Conservation (phyloP, 345 rosid species). For the Linum tenue region DNA sequence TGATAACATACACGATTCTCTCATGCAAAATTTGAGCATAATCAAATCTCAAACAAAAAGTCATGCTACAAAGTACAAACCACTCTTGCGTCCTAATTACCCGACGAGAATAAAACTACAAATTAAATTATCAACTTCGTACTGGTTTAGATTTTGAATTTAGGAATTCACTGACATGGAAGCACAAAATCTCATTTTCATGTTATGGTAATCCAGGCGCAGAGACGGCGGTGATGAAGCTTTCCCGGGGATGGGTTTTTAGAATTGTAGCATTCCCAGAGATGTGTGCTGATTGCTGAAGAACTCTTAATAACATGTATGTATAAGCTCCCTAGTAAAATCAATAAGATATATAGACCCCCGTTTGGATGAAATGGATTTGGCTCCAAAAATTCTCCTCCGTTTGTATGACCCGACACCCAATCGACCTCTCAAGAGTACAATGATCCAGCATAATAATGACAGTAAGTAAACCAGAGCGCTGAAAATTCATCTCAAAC, state of each 20-base stretch:
- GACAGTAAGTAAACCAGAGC: background rate
- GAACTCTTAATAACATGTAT: background rate
- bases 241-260: background rate
- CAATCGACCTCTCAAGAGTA: background rate
- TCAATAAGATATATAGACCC: too few relatives aligned
- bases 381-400: background rate
- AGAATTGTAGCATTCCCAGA: background rate
- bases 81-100: too few relatives aligned
- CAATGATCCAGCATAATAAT: background rate
- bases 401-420: too few relatives aligned
- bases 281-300: background rate
- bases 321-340: background rate
- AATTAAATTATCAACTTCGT: too few relatives aligned
- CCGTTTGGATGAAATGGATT: conserved; percentile 8
- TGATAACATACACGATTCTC: too few relatives aligned
- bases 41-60: too few relatives aligned
- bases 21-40: too few relatives aligned
- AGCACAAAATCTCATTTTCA: too few relatives aligned
- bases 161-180: too few relatives aligned
- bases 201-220: background rate
- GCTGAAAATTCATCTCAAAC: background rate
- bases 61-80: too few relatives aligned
- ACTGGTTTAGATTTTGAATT: too few relatives aligned
- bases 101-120: too few relatives aligned
- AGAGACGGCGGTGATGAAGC: background rate